A percentile compares a stretch with the other conserved stretches of the same genome.
phyloP scores from a whole-genome alignment of 495 filamentous ascomycete genomes.

The Cairneyella variabilis region DNA sequence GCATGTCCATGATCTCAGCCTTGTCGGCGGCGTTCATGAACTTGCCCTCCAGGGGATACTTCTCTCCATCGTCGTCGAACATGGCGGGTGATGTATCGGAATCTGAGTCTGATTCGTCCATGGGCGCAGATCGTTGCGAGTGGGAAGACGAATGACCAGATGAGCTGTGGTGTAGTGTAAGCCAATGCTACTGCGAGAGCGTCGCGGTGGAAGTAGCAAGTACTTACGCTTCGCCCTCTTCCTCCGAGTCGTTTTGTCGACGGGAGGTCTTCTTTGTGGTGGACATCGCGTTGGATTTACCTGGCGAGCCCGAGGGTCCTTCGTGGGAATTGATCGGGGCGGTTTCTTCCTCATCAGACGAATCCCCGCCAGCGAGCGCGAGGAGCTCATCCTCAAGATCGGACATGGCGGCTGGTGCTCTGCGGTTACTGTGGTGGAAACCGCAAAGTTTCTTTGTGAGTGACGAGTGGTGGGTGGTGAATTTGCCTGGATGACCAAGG shows the following conservation, averaged over 20 bases:
- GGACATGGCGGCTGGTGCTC: conserved; percentile 44
- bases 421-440: background rate
- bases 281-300: conserved; percentile 37
- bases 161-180: conserved; percentile 41
- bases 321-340: conserved; percentile 34
- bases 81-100: conserved; percentile 51
- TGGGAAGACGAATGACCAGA: conserved; percentile 60
- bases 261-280: conserved; percentile 35
- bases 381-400: conserved; percentile 87
- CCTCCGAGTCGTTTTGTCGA: conserved; percentile 60
- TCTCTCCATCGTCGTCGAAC: conserved; percentile 55
- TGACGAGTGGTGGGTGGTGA: too few species aligned
- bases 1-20: conserved; percentile 76
- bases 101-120: conserved; percentile 85
- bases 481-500: too few species aligned
- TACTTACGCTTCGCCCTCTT: conserved; percentile 83
- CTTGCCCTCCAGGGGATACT: conserved; percentile 86
- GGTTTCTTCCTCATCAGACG: conserved; percentile 45
- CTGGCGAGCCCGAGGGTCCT: conserved; percentile 34
- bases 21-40: conserved; percentile 79
- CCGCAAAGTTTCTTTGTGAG: background rate
- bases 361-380: conserved; percentile 70
- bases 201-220: background rate
- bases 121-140: conserved; percentile 78
- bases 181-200: background rate